A percentile compares a stretch with the other conserved stretches of the same genome.
Evolutionary conservation across 768 basidiomycete species (phyloP).

Genomic region (Peribolospora baueri): DNA sequence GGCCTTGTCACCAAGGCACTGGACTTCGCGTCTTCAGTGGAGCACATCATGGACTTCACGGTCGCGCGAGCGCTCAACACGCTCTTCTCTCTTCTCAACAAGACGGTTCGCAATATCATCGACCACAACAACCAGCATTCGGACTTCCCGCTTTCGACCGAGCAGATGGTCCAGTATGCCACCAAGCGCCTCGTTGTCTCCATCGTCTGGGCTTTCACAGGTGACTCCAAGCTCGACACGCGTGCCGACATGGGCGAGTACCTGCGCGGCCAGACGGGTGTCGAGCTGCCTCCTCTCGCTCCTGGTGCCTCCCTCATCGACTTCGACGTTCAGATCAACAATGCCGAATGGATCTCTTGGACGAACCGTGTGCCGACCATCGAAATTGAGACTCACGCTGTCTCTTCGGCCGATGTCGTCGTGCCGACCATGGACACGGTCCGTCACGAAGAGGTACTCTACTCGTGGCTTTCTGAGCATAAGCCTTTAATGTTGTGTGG

Average conservation of each 20-base stretch:
- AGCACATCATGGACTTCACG: conserved; percentile 99
- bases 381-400: conserved; percentile 87
- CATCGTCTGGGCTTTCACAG: conserved; percentile 94
- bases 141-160: conserved; percentile 69
- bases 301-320: conserved; percentile 72
- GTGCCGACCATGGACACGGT: conserved; percentile 97
- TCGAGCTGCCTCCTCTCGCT: conserved; percentile 57
- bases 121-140: conserved; percentile 87
- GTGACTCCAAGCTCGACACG: conserved; percentile 74
- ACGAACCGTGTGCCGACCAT: conserved; percentile 74
- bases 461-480: conserved; percentile 96
- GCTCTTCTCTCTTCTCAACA: conserved; percentile 89
- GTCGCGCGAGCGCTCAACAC: conserved; percentile 73
- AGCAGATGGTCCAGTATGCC: conserved; percentile 74
- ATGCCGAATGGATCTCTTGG: conserved; percentile 78
- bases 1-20: conserved; percentile 62
- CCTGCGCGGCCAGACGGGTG: conserved; percentile 55
- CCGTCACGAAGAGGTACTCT: conserved; percentile 91
- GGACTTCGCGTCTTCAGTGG: conserved; percentile 53
- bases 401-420: conserved; percentile 86
- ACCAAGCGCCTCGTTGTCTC: conserved; percentile 68
- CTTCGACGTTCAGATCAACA: conserved; percentile 69
- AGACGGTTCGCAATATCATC: conserved; percentile 72
- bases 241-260: conserved; percentile 76
- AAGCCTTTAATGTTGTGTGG: conserved; percentile 96